Evolutionary conservation across 768 basidiomycete species (phyloP), one percentile per base, ranked within the genome.

Genomic region (Mycena kentingensis): DNA sequence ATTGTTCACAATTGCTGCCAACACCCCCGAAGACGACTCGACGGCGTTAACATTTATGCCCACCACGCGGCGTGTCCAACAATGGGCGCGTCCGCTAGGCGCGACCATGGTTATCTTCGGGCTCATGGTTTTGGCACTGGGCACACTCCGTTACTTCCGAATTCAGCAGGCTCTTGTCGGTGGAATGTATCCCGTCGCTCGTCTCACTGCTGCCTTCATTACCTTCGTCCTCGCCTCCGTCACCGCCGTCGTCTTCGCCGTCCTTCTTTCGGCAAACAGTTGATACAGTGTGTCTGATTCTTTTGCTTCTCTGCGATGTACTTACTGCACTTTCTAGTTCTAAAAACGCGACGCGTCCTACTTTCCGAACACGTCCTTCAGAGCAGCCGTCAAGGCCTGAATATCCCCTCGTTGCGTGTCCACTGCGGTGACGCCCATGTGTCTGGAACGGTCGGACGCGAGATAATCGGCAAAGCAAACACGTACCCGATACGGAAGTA

Each of bases 371-470:
- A 79, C 72, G 51, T 84, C 84, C 63, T 77, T 78, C 66, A 97
- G 67, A 5, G 83, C 83, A 13, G 73, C 69, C 38, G 92, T 74
- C 50, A 97, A 73, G 64, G 71, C 84, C 60, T 91, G 85, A 12
- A 96, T 66, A 65, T 98, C 94, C 1, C 82, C 86, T 47, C 93
- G 77, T 51, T 77, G 61, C 21, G 72, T 46, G 52, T 93, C 82
- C 6, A 88, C 84, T 19, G 81, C 94, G n/a, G 87, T 85, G 50
- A 87, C 67, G 45, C 95, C 95, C 93, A 98, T 96, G 68, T 97
- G 95, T 27, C 88, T 87, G 60, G 18, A 48, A 32, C 45, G 28
- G 39, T 36, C 24, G 39, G 26, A 60, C 39, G 52, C 38, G 49
- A 26, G 50, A 27, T 31, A 31, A 31, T 32, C 36, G 42, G 22